Conservation (phyloP, 1,284 basidiomycete genomes). For the Dichomitus squalens region DNA sequence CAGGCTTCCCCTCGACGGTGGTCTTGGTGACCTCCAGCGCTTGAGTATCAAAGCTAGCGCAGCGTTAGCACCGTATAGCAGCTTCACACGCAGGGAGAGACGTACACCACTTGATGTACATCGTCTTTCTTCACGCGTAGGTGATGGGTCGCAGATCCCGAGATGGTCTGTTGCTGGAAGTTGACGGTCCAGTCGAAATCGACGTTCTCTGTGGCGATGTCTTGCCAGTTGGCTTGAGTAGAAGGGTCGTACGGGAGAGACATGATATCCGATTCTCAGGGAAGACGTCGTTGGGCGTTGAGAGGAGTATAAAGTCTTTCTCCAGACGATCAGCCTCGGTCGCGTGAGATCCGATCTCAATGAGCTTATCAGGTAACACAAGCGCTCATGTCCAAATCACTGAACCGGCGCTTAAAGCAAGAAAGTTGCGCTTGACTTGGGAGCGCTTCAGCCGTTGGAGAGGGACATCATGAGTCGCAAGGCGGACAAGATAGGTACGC, state of each 20-base stretch:
- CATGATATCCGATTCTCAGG: neutral
- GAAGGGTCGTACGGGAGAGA: slow-evolving; percentile 56
- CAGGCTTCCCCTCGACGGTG: slow-evolving; percentile 53
- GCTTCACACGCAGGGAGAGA: slow-evolving; percentile 6
- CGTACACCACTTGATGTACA: slow-evolving; percentile 67
- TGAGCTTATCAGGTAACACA: neutral
- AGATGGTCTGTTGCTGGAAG: slow-evolving; percentile 69
- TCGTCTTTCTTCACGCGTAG: slow-evolving; percentile 60
- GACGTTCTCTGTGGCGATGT: slow-evolving; percentile 70
- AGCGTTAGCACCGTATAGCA: neutral
- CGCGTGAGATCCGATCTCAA: slow-evolving; percentile 2
- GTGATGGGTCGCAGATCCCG: slow-evolving; percentile 74
- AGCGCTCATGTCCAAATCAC: neutral
- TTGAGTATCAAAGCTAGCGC: slow-evolving; percentile 69
- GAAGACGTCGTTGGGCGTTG: neutral
- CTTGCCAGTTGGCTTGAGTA: slow-evolving; percentile 79
- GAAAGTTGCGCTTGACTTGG: neutral
- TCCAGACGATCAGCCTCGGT: neutral
- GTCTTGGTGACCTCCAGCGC: slow-evolving; percentile 71
- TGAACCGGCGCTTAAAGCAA: neutral
- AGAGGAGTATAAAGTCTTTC: too few relatives aligned
- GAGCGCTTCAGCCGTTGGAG: neutral
- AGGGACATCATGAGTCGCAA: slow-evolving; percentile 14
- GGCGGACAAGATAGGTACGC: slow-evolving; percentile 37
- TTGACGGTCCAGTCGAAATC: slow-evolving; percentile 85